Conservation (phyloP, 2,329 filamentous ascomycete genomes). For the Pseudogymnoascus sp. region DNA sequence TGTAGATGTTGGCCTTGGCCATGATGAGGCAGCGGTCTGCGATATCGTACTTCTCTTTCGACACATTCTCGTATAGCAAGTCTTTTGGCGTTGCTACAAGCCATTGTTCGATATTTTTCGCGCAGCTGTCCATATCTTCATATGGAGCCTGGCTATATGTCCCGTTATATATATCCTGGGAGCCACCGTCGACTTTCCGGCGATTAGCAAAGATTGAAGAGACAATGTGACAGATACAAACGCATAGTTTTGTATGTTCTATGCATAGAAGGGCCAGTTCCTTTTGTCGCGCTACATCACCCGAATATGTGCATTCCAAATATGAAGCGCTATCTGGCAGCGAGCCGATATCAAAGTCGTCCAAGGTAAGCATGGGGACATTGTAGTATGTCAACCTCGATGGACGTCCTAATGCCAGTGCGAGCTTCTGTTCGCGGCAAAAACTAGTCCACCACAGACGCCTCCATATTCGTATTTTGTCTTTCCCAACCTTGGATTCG, state of each 20-base stretch:
- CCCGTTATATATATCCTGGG: background rate
- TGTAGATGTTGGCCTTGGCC: background rate
- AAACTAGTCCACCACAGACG: conserved; percentile 95
- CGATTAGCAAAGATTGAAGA: background rate
- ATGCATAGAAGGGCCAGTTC: conserved; percentile 81
- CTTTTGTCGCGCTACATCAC: conserved; percentile 63
- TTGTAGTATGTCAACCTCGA: conserved; percentile 87
- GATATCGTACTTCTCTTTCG: background rate
- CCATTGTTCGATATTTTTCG: background rate
- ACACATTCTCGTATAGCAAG: background rate
- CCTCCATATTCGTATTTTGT: conserved; percentile 76
- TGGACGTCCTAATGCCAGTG: conserved; percentile 86
- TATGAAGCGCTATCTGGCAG: conserved; percentile 62
- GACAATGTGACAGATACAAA: conserved; percentile 80
- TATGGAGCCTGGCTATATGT: background rate
- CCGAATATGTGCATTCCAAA: conserved; percentile 62
- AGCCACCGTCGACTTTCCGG: background rate
- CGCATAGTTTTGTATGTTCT: conserved; percentile 77
- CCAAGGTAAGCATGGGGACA: conserved; percentile 74
- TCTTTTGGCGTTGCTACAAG: background rate
- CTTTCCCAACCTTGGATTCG: conserved; percentile 62
- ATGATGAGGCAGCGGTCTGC: background rate
- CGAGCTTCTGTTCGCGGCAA: conserved; percentile 83
- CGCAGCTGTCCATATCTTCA: background rate
- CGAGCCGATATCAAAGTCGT: conserved; percentile 70